phyloP scores from a whole-genome alignment of 768 basidiomycete species.

The Neoboletus subvelutipes region DNA sequence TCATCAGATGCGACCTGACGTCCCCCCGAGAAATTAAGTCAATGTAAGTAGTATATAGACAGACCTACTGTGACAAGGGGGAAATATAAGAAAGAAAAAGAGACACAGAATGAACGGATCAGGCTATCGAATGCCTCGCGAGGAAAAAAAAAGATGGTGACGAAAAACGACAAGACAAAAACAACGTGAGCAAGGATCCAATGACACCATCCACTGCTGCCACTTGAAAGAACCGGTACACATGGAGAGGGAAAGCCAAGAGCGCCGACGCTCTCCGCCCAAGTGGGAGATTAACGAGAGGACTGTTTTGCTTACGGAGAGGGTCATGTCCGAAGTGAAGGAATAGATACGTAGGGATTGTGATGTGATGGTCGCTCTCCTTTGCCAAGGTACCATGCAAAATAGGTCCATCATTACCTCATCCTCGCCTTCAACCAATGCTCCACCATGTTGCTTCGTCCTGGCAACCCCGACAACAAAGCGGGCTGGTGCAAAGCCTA shows the following conservation, averaged over 20 bases:
- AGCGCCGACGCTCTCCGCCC: slow-evolving; percentile 7
- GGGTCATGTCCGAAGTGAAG: slow-evolving; percentile 28
- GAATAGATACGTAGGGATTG: slow-evolving; percentile 35
- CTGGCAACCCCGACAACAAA: slow-evolving; percentile 9
- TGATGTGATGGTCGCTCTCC: slow-evolving; percentile 24
- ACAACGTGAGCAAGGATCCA: slow-evolving; percentile 3
- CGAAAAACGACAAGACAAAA: not conserved
- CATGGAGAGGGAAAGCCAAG: slow-evolving; percentile 5
- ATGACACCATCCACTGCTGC: slow-evolving; percentile 3
- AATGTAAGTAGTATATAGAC: slow-evolving; percentile 24
- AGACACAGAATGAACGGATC: slow-evolving; percentile 9
- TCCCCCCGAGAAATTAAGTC: slow-evolving; percentile 20
- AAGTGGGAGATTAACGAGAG: slow-evolving; percentile 18
- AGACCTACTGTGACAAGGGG: slow-evolving; percentile 24
- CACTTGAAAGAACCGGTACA: not conserved
- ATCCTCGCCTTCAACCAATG: slow-evolving; percentile 11
- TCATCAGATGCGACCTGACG: not conserved
- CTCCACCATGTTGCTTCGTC: slow-evolving; percentile 16
- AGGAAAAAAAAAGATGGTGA: not conserved
- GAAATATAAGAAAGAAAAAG: not conserved
- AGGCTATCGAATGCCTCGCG: slow-evolving; percentile 7
- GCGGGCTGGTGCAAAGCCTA: slow-evolving; percentile 12
- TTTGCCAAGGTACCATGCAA: slow-evolving; percentile 22
- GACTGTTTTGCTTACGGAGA: slow-evolving; percentile 16
- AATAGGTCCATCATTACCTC: slow-evolving; percentile 23